Evolutionary conservation across 345 rosid species (phyloP), one percentile per base, ranked within the genome.

Genomic region (Aethionema arabicum): DNA sequence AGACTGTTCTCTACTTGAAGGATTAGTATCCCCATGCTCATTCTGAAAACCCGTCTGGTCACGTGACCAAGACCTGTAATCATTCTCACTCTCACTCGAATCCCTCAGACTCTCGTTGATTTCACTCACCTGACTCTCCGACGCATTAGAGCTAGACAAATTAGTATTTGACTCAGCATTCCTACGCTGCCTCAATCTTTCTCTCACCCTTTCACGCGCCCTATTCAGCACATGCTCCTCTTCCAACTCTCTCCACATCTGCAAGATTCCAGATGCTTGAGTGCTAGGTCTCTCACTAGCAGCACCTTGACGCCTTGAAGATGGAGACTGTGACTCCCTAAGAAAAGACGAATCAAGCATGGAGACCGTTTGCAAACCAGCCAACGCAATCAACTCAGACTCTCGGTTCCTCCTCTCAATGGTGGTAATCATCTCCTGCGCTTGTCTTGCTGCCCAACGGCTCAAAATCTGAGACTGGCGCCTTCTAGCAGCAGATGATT

Each of bases 191-290:
- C 97, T 85, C 82, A 88, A 65, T 63, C 97, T 81, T 63, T 67
- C 95, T 68, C 96, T 84, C 54, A 83, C 88, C 69, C 93, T 86
- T 60, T 65, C 98, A 5, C 88, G 84, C 1, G 95, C 95, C 77
- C 97, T 82, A 63, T 71, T 85, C 78, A 93, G 74, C 72, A 86
- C 52, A 72, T 95, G 99, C 65, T 85, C 99, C 72, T 95, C 99
- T 78, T 95, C 99, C 81, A 95, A 72, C 80, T 95, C 99, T 78
- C 99, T 79, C 99, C 99, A 95, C 99, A 95, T 90, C 60, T 80
- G 96, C 79, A 90, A 46, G 61, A 95, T 95, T 5, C 91, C 51
- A 58, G 99, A 95, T 5, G 99, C 93, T 68, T 67, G 95, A 63
- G 93, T 90, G 49, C 66, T 88, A 0, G 99, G 97, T 77, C 95